Evolutionary conservation across 176 grass and related monocot species (phyloP).

Genomic region (Hordeum marinum): DNA sequence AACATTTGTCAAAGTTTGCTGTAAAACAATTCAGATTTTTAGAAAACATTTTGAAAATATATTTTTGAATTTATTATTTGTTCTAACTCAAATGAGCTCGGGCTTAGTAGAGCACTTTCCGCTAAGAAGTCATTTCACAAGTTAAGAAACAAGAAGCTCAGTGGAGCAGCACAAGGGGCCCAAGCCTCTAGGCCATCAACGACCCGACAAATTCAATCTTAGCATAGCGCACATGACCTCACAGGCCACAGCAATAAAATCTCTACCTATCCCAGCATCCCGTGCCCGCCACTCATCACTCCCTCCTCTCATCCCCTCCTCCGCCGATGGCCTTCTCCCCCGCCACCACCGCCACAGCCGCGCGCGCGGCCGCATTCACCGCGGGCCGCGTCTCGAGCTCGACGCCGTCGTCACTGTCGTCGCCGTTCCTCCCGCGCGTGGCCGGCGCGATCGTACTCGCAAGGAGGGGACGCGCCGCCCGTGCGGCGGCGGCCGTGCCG

Average conservation of each 20-base stretch:
- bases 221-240: background rate
- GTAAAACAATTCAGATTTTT: too few species aligned
- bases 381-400: background rate
- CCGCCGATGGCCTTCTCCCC: conserved; percentile 19
- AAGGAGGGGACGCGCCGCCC: background rate
- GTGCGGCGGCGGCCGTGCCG: background rate
- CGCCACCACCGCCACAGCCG: background rate
- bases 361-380: background rate
- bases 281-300: conserved; percentile 27
- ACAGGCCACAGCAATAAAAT: background rate
- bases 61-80: too few species aligned
- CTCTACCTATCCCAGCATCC: conserved; percentile 10
- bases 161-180: too few species aligned
- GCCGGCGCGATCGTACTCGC: background rate
- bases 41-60: too few species aligned
- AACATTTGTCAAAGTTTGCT: too few species aligned
- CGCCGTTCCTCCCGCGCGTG: background rate
- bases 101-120: too few species aligned
- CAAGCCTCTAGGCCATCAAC: too few species aligned
- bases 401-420: background rate
- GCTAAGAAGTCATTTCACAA: too few species aligned
- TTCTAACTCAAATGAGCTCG: too few species aligned
- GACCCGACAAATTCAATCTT: too few species aligned
- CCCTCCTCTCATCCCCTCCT: background rate
- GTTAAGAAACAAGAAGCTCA: too few species aligned